Evolutionary conservation across 352 stramenopile species (phyloP), one percentile per base, ranked within the genome.

Genomic region (Globisporangium barbulae): DNA sequence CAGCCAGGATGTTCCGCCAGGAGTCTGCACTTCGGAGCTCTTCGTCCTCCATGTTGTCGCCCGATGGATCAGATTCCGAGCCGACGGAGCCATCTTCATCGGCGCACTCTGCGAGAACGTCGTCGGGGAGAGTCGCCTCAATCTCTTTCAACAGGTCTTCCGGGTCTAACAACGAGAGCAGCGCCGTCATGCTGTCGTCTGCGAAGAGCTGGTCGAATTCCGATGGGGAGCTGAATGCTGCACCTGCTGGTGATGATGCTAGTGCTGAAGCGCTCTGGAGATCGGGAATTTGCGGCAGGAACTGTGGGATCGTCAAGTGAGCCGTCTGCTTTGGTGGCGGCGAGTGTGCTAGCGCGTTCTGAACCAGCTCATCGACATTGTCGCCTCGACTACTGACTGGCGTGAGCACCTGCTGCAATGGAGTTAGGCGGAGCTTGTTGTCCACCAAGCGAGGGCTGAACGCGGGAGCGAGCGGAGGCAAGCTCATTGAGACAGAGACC

Each of bases 31-130:
- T 71, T 15, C 72, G 63, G 7, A 85, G 69, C 41, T 81, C 75
- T n/a, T 79, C 70, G 47, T 81, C 67, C 47, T 90, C 84, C 65
- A 83, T 87, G 66, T 89, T 83, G 62, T 91, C 80, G 1, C 75
- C 79, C 1, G 82, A 93, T 19, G 80, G 82, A 57, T 93, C 83
- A 0, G 84, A 91, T 53, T 93, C 82, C 5, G 82, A 90, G 33
- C 84, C 81, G 5, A 69, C 65, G 0, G 81, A 91, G 30, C 54
- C 75, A 35, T 83, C 77, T 48, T 89, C 76, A 48, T 83, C 74
- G 21, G 68, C 67, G 22, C 22, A 61, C 21, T 85, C 76, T n/a
- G 72, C 42, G 25, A 89, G 45, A 31, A 76, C 68, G 5, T 85
- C 69, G 5, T 84, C 76, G 4, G 84, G 79, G n/a, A 91, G 67